phyloP scores from a whole-genome alignment of 495 filamentous ascomycete genomes.

The Copromyces sp. region DNA sequence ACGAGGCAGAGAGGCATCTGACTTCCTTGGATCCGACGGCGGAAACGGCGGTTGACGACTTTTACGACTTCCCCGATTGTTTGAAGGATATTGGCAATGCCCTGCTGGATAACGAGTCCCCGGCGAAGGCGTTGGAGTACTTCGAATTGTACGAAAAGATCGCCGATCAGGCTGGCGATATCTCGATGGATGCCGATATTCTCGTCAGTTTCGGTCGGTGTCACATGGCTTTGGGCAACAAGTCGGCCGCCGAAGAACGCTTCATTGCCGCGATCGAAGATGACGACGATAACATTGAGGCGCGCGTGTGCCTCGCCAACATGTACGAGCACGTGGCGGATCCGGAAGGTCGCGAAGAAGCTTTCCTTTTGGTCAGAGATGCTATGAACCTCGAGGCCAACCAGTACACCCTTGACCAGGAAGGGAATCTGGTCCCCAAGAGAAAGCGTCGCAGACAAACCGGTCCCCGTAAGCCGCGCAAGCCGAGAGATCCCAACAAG shows the following conservation, averaged over 20 bases:
- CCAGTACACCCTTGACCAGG: slow-evolving; percentile 20
- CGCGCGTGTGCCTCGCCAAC: slow-evolving; percentile 62
- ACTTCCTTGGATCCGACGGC: slow-evolving; percentile 51
- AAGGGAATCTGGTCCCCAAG: slow-evolving; percentile 8
- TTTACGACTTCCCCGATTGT: slow-evolving; percentile 61
- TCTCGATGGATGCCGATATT: slow-evolving; percentile 45
- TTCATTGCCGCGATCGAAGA: slow-evolving; percentile 61
- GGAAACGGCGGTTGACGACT: slow-evolving; percentile 34
- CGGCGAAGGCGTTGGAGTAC: slow-evolving; percentile 60
- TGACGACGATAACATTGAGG: slow-evolving; percentile 56
- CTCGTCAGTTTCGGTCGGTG: slow-evolving; percentile 67
- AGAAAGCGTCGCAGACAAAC: slow-evolving; percentile 6
- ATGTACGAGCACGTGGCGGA: slow-evolving; percentile 65
- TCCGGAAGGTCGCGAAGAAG: slow-evolving; percentile 48
- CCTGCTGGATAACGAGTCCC: slow-evolving; percentile 46
- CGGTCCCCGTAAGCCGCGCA: slow-evolving; percentile 11
- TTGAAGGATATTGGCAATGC: slow-evolving; percentile 62
- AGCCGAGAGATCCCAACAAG: slow-evolving; percentile 9
- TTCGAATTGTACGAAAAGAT: slow-evolving; percentile 55
- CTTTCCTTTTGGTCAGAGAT: slow-evolving; percentile 62
- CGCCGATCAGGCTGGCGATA: slow-evolving; percentile 45
- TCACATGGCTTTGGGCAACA: slow-evolving; percentile 50
- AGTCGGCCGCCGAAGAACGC: slow-evolving; percentile 60
- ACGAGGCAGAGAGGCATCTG: slow-evolving; percentile 56
- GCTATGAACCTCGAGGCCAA: slow-evolving; percentile 48